Percentiles rank a stretch among this genome's conserved stretches.
phyloP scores from a whole-genome alignment of 2,329 filamentous ascomycete species.

The Didymella lethalis region DNA sequence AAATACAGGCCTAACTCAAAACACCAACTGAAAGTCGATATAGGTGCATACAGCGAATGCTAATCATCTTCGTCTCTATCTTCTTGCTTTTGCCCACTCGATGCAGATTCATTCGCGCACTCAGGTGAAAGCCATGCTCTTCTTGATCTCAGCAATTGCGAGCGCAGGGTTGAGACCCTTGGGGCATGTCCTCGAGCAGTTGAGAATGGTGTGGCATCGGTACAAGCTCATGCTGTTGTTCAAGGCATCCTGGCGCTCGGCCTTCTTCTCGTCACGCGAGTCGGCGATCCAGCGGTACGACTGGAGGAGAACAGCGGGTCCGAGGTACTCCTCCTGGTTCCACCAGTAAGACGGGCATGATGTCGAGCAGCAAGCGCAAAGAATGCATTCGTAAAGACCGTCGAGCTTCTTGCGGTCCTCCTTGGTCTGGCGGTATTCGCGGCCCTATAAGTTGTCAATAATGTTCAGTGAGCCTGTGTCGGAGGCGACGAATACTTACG shows the following conservation, averaged over 20 bases:
- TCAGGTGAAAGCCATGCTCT: constrained; percentile 76
- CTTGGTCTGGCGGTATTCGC: constrained; percentile 89
- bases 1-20: constrained; percentile 29
- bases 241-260: constrained; percentile 85
- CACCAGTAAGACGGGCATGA: constrained; percentile 99
- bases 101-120: background rate
- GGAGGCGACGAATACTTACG: constrained; percentile 63
- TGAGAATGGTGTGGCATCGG: constrained; percentile 98
- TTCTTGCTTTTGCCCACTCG: background rate
- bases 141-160: constrained; percentile 98
- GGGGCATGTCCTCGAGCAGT: constrained; percentile 96
- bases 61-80: constrained; percentile 6
- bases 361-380: constrained; percentile 98
- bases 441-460: constrained; percentile 67
- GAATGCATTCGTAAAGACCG: constrained; percentile 98
- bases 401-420: constrained; percentile 96
- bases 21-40: constrained; percentile 21
- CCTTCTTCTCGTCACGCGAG: constrained; percentile 88
- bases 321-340: constrained; percentile 99
- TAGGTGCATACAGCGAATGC: constrained; percentile 27
- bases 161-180: constrained; percentile 97
- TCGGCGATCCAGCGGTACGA: constrained; percentile 98
- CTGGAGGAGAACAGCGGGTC: constrained; percentile 94
- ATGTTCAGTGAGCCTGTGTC: background rate
- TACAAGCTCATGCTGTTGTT: constrained; percentile 99